Evolutionary conservation across 2,329 filamentous ascomycete species (phyloP).

Genomic region (Neoarthrinium moseri): DNA sequence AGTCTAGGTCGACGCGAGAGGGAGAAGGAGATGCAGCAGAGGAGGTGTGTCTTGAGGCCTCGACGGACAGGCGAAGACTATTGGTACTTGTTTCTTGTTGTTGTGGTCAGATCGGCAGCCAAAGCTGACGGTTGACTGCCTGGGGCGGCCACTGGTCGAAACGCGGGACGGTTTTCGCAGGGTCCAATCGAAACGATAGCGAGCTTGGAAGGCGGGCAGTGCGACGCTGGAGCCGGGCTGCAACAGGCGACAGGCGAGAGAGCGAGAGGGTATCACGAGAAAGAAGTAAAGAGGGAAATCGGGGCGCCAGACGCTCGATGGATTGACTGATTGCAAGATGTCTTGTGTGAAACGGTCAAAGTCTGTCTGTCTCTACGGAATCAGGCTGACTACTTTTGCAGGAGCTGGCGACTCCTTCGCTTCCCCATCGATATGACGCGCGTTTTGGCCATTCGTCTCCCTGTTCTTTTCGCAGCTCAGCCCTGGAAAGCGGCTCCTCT

Average conservation of each 20-base stretch:
- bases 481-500: slow-evolving; percentile 3
- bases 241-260: too few relatives aligned
- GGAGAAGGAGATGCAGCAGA: not conserved
- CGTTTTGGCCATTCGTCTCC: slow-evolving; percentile 11
- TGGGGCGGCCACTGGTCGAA: slow-evolving; percentile 1
- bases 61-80: not conserved
- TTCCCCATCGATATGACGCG: slow-evolving; percentile 10
- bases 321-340: too few relatives aligned
- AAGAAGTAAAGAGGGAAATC: too few relatives aligned
- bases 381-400: slow-evolving; percentile 2
- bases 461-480: slow-evolving; percentile 14
- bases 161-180: slow-evolving; percentile 7
- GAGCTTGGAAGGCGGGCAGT: too few relatives aligned
- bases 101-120: not conserved
- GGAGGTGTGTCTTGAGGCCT: not conserved
- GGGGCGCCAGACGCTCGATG: too few relatives aligned
- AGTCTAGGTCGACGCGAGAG: not conserved
- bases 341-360: too few relatives aligned
- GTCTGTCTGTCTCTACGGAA: too few relatives aligned
- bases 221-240: too few relatives aligned
- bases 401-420: not conserved
- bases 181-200: too few relatives aligned
- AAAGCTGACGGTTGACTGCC: not conserved
- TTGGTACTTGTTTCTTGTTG: not conserved
- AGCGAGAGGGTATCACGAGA: too few relatives aligned